Base-by-base conservation (phyloP, 108 stramenopile species). In the Asterionellopsis glacialis region DNA sequence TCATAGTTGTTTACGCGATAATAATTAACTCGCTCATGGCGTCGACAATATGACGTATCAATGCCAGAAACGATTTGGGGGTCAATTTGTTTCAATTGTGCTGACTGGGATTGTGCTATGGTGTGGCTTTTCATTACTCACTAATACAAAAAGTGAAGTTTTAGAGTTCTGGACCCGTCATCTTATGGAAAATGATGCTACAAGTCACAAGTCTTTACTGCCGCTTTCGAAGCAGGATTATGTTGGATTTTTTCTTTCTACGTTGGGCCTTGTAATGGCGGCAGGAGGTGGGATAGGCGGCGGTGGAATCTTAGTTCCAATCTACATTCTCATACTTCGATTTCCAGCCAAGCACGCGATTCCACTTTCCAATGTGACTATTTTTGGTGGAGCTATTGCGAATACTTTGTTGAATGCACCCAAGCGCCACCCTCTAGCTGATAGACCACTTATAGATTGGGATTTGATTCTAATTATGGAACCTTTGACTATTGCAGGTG, bases 381-480 rank as follows among this genome's bases (percentile, higher is more conserved):
- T 82, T 14, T 56, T 75, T 45, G 77, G 77, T 41, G 81, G 81
- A 7, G 70, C 77, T 5, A 44, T 75, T 42, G 81, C 74, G 21
- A 79, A 74, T 53, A 66, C 73, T 25, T 49, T 71, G 48, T 60
- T 33, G 16, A 67, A 78, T 45, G 39, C 43, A 25, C 39, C 47
- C 45, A 52, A 55, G 53, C 41, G 68, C 16, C 75, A 73, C 23
- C 80, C 87, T 10, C 26, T 41, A 16, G 80, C 79, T 15, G 82
- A 88, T 44, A 81, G 96, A 41, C 93, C 95, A 18, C 74, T 98
- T 22, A 84, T 98, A 12, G 95, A 98, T 74, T 98, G 97, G 97
- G 95, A 97, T 65, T 67, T 98, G 23, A 95, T 98, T 63, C 49
- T 98, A 9, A 87, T 95, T 12, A 97, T 97, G 96, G 97, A 98